Evolutionary conservation across 306 rosid species (phyloP).

Genomic region (Acacia crassicarpa): DNA sequence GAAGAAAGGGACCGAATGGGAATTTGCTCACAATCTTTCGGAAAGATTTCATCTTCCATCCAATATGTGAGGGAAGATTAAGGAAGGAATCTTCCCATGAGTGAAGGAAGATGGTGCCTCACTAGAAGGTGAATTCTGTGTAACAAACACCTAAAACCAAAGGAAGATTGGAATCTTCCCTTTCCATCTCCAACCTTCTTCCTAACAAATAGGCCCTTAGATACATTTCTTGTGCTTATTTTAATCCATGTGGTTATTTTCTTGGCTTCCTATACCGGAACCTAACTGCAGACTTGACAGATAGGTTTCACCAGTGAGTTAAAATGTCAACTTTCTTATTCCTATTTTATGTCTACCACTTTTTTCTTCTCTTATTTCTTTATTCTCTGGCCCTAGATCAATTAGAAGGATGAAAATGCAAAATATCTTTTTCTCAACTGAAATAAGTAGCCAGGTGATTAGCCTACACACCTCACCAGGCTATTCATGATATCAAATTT

Average conservation of each 20-base stretch:
- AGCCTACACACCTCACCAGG: background rate
- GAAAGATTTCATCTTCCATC: too few relatives aligned
- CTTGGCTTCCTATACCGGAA: background rate
- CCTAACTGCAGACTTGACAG: background rate
- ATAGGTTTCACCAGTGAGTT: background rate
- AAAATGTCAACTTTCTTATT: background rate
- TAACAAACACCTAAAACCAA: too few relatives aligned
- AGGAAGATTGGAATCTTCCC: too few relatives aligned
- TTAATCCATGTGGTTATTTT: background rate
- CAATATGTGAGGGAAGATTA: too few relatives aligned
- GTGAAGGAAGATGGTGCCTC: too few relatives aligned
- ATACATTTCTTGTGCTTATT: background rate
- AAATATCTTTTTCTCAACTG: background rate
- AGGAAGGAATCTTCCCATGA: too few relatives aligned
- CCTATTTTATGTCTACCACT: background rate
- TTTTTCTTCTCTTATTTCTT: background rate
- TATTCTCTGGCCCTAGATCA: background rate
- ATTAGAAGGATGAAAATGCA: slow-evolving; percentile 1
- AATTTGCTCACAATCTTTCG: too few relatives aligned
- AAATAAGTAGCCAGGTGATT: background rate
- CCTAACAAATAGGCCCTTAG: too few relatives aligned
- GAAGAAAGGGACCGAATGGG: too few relatives aligned
- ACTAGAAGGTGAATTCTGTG: too few relatives aligned
- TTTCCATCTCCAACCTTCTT: too few relatives aligned
- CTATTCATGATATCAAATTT: background rate